Percentiles rank a stretch among this genome's conserved stretches.
These are phyloP conservation scores for Aeminium ludgeri DNA, from an alignment of 495 filamentous ascomycete species.

Conservation along the genomic window DNA sequence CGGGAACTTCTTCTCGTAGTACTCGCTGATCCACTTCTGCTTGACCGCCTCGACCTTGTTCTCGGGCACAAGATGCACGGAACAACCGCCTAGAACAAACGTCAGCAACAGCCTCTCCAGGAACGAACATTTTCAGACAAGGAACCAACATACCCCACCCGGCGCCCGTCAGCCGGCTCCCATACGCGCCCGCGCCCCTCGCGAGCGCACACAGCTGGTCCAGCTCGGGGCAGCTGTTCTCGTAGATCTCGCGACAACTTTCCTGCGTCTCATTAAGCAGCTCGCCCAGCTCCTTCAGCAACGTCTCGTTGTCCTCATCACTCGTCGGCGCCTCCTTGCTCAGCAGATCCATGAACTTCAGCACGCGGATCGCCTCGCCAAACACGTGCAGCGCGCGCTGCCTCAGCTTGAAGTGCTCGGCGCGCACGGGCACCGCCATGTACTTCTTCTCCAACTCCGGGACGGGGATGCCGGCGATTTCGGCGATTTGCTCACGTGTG, in stretches of 20 bases:
- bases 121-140: no score
- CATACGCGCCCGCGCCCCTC: constrained; percentile 58
- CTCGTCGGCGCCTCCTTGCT: constrained; percentile 24
- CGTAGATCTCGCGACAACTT: constrained; percentile 68
- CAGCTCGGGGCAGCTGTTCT: constrained; percentile 79
- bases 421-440: constrained; percentile 75
- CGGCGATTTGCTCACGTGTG: constrained; percentile 72
- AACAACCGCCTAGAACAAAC: constrained; percentile 52
- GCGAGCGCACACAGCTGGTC: constrained; percentile 76
- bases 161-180: constrained; percentile 77
- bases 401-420: constrained; percentile 71
- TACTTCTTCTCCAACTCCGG: constrained; percentile 54
- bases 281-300: constrained; percentile 56
- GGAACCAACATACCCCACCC: constrained; percentile 42
- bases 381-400: constrained; percentile 83
- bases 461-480: constrained; percentile 49
- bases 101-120: neutral
- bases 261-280: constrained; percentile 80
- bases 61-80: constrained; percentile 77
- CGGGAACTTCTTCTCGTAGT: constrained; percentile 58
- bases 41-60: constrained; percentile 71
- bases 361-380: constrained; percentile 70
- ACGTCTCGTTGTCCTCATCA: constrained; percentile 35
- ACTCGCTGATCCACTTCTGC: constrained; percentile 57
- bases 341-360: constrained; percentile 63